Conservation (phyloP, 805 yeast species). For the Komagataella mondaviorum region DNA sequence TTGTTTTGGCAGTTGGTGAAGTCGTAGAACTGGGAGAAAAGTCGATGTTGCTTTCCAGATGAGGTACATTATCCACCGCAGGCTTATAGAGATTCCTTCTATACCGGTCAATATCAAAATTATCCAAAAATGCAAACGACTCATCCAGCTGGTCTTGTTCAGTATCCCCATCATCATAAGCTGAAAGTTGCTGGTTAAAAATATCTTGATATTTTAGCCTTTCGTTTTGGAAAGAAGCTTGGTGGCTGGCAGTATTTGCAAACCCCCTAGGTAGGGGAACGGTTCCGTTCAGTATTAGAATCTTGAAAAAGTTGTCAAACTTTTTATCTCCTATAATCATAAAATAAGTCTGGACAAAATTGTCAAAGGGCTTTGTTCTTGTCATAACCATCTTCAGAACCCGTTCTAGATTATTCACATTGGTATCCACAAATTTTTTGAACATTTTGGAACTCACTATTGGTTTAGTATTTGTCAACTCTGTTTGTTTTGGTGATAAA, state of each 20-base stretch:
- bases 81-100: neutral
- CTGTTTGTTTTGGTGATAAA: constrained; percentile 21
- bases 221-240: constrained; percentile 18
- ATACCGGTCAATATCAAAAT: constrained; percentile 9
- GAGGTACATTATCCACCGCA: constrained; percentile 1
- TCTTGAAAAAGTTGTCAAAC: constrained; percentile 46
- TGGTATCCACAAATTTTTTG: constrained; percentile 11
- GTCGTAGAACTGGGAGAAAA: constrained; percentile 3
- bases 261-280: constrained; percentile 7
- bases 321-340: constrained; percentile 53
- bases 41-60: neutral
- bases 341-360: constrained; percentile 52
- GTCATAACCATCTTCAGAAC: constrained; percentile 59
- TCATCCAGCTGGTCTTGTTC: constrained; percentile 10
- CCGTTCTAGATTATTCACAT: constrained; percentile 29
- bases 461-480: constrained; percentile 12
- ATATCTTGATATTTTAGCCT: constrained; percentile 22
- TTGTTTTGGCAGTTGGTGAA: constrained; percentile 7
- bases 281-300: constrained; percentile 48
- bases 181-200: constrained; percentile 22
- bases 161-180: constrained; percentile 17
- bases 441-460: constrained; percentile 12
- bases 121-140: constrained; percentile 13
- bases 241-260: constrained; percentile 7
- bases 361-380: constrained; percentile 49